Base-by-base conservation (phyloP, 345 rosid species). In the Syzygium jambos region DNA sequence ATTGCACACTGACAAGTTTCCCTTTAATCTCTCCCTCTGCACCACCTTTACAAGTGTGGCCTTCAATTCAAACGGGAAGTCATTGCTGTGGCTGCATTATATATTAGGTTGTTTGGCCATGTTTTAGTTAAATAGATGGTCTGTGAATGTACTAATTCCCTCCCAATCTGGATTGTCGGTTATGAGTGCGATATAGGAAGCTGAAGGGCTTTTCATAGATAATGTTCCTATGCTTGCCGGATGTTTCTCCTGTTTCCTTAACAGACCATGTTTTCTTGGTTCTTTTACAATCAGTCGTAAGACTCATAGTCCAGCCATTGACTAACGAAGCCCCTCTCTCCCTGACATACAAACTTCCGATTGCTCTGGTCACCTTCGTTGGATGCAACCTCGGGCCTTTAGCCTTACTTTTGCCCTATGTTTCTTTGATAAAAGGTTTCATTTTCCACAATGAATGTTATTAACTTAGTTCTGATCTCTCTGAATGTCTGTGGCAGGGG, bases 401-500 rank as follows among this genome's bases (percentile, higher is more conserved):
- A 4, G 49, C 82, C 14, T 73, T 68, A 3, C 23, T 68, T 43
- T 73, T 73, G 14, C 56, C 85, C 57, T 17, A 14, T 49, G 85
- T 84, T 84, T 46, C 23, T 51, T 15, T 84, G 55, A 52, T 38
- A 84, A 49, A 15, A n/a, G 30, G 30, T 84, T 30, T n/a, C 5
- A 3, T 84, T 55, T 51, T 84, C 41, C 53, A 27, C 1, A 10
- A 27, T 34, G 38, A 56, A 41, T 57, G 30, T 22, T 46, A 27
- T 49, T 5, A 43, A 59, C 54, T 29, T 51, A 23, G 30, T 16
- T 30, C 25, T 86, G 54, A 85, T 73, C 29, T 65, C 86, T 85
- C 61, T 55, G 78, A 68, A 68, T 68, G 25, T 84, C 25, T 52
- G 16, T 84, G 85, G 80, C 90, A 95, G 98, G 90, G 98, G 97